phyloP scores from a whole-genome alignment of 2,329 filamentous ascomycete genomes.

The Penicillium griseofulvum region DNA sequence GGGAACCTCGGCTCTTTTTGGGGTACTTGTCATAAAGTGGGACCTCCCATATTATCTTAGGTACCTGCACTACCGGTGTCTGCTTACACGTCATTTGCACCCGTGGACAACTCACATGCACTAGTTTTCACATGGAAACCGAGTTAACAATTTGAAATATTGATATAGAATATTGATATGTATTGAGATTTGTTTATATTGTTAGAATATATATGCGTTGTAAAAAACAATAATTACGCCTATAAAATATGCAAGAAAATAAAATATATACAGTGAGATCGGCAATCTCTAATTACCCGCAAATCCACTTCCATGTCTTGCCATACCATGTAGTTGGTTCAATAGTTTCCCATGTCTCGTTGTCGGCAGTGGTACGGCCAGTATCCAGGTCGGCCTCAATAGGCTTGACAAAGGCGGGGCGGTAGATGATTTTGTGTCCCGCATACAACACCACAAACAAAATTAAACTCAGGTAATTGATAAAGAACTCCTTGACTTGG shows the following conservation, averaged over 20 bases:
- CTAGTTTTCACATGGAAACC: constrained; percentile 16
- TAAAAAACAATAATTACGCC: not conserved
- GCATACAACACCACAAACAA: constrained; percentile 59
- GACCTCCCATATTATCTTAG: not conserved
- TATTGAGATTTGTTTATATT: not conserved
- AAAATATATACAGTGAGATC: not conserved
- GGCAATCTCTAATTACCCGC: constrained; percentile 7
- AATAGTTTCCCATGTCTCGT: constrained; percentile 36
- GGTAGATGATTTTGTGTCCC: constrained; percentile 55
- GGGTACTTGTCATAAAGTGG: constrained; percentile 10
- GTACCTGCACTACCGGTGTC: constrained; percentile 10
- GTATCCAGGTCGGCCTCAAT: constrained; percentile 46
- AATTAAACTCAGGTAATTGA: constrained; percentile 63
- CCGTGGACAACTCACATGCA: constrained; percentile 13
- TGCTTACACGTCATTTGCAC: constrained; percentile 10
- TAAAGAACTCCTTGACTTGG: constrained; percentile 60
- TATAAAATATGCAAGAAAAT: not conserved
- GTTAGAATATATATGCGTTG: not conserved
- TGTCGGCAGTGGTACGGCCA: constrained; percentile 36
- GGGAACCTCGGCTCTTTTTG: constrained; percentile 19
- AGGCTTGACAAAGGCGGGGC: constrained; percentile 37
- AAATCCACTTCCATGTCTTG: constrained; percentile 27
- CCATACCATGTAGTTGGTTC: constrained; percentile 31
- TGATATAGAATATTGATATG: no score
- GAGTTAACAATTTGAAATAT: not conserved